Conservation (phyloP, 2,329 filamentous ascomycete species). For the Colletotrichum somersetense region DNA sequence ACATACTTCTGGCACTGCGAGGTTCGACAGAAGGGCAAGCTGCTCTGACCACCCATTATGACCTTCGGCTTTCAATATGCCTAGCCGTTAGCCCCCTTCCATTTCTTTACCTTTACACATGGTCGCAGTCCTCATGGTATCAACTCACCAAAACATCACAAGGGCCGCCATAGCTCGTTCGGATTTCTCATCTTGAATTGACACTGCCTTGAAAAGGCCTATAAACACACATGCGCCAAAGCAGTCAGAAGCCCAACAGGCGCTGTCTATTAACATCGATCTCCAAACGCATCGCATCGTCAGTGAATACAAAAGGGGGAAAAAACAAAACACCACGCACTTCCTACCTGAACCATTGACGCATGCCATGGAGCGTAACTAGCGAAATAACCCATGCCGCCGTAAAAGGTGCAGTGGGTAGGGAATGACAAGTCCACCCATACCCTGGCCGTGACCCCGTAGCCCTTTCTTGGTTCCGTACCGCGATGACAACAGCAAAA, state of each 20-base stretch:
- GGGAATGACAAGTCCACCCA: not conserved
- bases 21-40: no score
- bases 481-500: not conserved
- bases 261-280: not conserved
- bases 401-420: not conserved
- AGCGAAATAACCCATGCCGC: not conserved
- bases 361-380: not conserved
- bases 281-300: slow-evolving; percentile 4
- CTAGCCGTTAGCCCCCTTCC: not conserved
- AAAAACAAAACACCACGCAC: not conserved
- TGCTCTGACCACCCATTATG: not conserved
- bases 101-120: not conserved
- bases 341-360: not conserved
- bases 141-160: not conserved
- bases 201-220: not conserved
- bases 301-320: not conserved
- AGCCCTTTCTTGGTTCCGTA: not conserved
- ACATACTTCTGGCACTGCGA: not conserved
- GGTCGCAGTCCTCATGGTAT: not conserved
- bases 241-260: not conserved
- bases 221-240: not conserved
- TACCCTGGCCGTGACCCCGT: not conserved
- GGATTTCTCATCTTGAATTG: slow-evolving; percentile 10
- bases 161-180: not conserved
- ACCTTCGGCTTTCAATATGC: not conserved